A percentile compares a stretch with the other conserved stretches of the same genome.
Evolutionary conservation across 2,329 filamentous ascomycete genomes (phyloP).

Genomic region (Aspergillus viridinutans): DNA sequence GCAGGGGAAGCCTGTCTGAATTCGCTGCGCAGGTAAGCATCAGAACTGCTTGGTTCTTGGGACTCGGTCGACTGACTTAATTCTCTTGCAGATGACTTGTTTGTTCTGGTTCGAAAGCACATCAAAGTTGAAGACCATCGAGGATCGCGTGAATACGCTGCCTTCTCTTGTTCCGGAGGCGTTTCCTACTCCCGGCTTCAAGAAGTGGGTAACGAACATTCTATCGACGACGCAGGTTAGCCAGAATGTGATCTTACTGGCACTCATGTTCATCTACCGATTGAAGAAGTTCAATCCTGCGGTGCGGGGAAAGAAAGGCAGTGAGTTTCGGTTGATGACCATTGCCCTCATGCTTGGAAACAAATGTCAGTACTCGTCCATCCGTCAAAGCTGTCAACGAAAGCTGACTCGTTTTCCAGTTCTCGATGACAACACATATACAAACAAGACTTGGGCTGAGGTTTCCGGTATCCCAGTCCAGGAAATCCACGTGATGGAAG

Average conservation of each 20-base stretch:
- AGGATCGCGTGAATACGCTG: slow-evolving; percentile 50
- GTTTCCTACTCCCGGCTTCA: slow-evolving; percentile 72
- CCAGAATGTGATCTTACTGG: slow-evolving; percentile 88
- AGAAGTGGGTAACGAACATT: slow-evolving; percentile 90
- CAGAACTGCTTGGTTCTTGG: not conserved
- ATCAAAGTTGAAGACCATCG: slow-evolving; percentile 70
- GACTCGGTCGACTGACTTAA: slow-evolving; percentile 3
- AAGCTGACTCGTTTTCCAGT: slow-evolving; percentile 49
- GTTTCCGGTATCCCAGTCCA: slow-evolving; percentile 90
- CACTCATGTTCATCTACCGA: slow-evolving; percentile 86
- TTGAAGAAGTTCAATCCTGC: slow-evolving; percentile 84
- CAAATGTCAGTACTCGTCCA: slow-evolving; percentile 63
- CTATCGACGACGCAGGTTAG: slow-evolving; percentile 93
- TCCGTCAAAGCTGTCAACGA: not conserved
- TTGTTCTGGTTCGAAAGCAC: slow-evolving; percentile 96
- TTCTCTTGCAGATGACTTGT: slow-evolving; percentile 71
- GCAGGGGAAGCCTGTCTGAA: slow-evolving; percentile 71
- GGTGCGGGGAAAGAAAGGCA: slow-evolving; percentile 87
- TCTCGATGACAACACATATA: slow-evolving; percentile 97
- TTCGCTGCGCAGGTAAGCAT: slow-evolving; percentile 71
- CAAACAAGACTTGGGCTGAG: slow-evolving; percentile 99
- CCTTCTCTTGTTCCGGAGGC: slow-evolving; percentile 65
- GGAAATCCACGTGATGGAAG: slow-evolving; percentile 98
- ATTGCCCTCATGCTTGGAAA: slow-evolving; percentile 97
- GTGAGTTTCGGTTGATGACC: slow-evolving; percentile 87